Evolutionary conservation across 2,329 filamentous ascomycete species (phyloP).

Genomic region (Juglanconis oblonga): DNA sequence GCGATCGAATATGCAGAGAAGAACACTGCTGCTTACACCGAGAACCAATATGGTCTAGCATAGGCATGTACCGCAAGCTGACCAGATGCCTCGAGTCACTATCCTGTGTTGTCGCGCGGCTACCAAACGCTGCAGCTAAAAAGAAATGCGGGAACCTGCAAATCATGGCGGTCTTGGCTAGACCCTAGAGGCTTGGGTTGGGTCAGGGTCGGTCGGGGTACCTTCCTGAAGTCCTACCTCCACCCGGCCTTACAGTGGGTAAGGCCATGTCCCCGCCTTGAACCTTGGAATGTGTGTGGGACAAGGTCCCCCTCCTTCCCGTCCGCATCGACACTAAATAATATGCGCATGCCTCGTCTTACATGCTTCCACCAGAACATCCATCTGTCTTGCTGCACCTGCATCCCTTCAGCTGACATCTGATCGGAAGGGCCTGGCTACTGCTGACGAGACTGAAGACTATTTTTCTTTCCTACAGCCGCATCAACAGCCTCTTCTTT

Average conservation of each 20-base stretch:
- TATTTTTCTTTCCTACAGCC: not conserved
- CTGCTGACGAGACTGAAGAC: not conserved
- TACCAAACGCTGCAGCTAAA: not conserved
- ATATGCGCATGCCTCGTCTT: not conserved
- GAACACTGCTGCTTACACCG: not conserved
- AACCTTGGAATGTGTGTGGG: too few species aligned
- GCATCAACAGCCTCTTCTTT: not conserved
- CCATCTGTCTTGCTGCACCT: not conserved
- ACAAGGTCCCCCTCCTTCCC: not conserved
- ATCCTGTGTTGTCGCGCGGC: constrained; percentile 15
- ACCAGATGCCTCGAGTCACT: too few species aligned
- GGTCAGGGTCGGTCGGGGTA: too few species aligned
- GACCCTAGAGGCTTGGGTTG: too few species aligned
- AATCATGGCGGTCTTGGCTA: constrained; percentile 10
- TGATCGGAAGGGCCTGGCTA: not conserved
- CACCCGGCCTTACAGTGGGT: too few species aligned
- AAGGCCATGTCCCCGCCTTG: not conserved
- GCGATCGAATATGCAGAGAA: too few species aligned
- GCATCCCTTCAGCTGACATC: not conserved
- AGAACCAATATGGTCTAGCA: not conserved
- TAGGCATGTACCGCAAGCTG: not conserved
- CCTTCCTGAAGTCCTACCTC: too few species aligned
- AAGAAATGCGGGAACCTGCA: constrained; percentile 1
- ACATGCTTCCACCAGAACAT: not conserved
- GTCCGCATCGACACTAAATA: too few species aligned